Percentiles rank a stretch among this genome's conserved stretches.
These are phyloP conservation scores for Lentinus tigrinus DNA, from an alignment of 768 basidiomycete species.

Conservation along the genomic window DNA sequence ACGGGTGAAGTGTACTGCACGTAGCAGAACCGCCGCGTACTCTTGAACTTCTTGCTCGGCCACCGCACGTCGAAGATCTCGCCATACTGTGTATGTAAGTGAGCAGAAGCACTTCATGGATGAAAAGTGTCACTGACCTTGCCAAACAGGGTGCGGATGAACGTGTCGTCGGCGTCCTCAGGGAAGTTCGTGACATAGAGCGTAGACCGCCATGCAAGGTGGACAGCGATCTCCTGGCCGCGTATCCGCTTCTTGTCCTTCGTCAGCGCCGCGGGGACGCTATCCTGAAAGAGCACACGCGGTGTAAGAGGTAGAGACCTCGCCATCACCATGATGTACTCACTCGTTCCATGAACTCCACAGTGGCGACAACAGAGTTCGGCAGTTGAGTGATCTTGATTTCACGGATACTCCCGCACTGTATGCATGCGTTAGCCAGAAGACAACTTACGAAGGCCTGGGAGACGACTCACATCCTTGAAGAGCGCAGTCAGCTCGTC, in stretches of 20 bases:
- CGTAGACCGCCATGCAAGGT: conserved; percentile 92
- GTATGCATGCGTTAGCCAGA: not conserved
- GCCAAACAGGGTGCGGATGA: conserved; percentile 73
- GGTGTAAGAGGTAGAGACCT: not conserved
- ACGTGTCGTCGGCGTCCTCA: conserved; percentile 74
- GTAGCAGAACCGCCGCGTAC: conserved; percentile 89
- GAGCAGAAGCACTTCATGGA: not conserved
- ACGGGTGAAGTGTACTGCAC: conserved; percentile 88
- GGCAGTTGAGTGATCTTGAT: conserved; percentile 70
- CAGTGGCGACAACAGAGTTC: conserved; percentile 69
- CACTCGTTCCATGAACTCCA: conserved; percentile 80
- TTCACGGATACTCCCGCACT: conserved; percentile 91
- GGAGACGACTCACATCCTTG: conserved; percentile 65
- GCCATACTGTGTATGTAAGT: conserved; percentile 62
- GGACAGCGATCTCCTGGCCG: conserved; percentile 76
- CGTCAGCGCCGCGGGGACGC: conserved; percentile 82
- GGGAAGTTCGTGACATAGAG: conserved; percentile 97
- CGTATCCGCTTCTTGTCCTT: conserved; percentile 91
- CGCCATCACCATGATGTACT: conserved; percentile 17
- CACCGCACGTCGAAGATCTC: conserved; percentile 92
- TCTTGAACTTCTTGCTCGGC: conserved; percentile 98
- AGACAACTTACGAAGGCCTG: not conserved
- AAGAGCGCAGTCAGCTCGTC: conserved; percentile 73
- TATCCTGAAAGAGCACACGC: conserved; percentile 48
- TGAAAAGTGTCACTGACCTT: conserved; percentile 46